phyloP scores from a whole-genome alignment of 805 yeast genomes.

The Saturnispora dispora region DNA sequence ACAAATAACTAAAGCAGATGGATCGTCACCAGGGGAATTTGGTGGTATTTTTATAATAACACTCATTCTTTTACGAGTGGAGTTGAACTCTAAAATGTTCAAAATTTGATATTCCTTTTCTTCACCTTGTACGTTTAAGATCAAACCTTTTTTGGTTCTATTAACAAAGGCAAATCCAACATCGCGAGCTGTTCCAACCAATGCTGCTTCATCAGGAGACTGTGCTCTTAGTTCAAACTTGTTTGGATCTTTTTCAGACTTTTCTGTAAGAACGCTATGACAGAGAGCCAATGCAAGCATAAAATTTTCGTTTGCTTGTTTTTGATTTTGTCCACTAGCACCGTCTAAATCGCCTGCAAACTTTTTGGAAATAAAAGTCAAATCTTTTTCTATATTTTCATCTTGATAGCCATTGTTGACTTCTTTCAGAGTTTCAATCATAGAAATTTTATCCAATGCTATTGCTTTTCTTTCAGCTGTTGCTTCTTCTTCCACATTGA shows the following conservation, averaged over 20 bases:
- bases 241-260: constrained; percentile 49
- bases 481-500: constrained; percentile 49
- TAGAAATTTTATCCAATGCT: constrained; percentile 45
- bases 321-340: constrained; percentile 41
- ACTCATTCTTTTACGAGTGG: constrained; percentile 84
- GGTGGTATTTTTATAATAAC: constrained; percentile 64
- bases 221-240: constrained; percentile 60
- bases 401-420: constrained; percentile 27
- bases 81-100: constrained; percentile 68
- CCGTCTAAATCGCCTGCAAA: constrained; percentile 57
- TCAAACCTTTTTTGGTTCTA: constrained; percentile 58
- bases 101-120: constrained; percentile 62
- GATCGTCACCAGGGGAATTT: constrained; percentile 34
- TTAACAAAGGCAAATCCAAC: constrained; percentile 61
- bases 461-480: constrained; percentile 39
- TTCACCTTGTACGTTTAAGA: constrained; percentile 61
- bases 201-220: constrained; percentile 82
- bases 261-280: constrained; percentile 69
- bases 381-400: constrained; percentile 40
- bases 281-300: constrained; percentile 71
- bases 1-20: constrained; percentile 59
- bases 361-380: constrained; percentile 61
- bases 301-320: constrained; percentile 57
- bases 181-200: constrained; percentile 74
- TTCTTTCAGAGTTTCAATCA: constrained; percentile 40